Base-by-base conservation (phyloP, 2,329 filamentous ascomycete species). In the Esteya vermicola region DNA sequence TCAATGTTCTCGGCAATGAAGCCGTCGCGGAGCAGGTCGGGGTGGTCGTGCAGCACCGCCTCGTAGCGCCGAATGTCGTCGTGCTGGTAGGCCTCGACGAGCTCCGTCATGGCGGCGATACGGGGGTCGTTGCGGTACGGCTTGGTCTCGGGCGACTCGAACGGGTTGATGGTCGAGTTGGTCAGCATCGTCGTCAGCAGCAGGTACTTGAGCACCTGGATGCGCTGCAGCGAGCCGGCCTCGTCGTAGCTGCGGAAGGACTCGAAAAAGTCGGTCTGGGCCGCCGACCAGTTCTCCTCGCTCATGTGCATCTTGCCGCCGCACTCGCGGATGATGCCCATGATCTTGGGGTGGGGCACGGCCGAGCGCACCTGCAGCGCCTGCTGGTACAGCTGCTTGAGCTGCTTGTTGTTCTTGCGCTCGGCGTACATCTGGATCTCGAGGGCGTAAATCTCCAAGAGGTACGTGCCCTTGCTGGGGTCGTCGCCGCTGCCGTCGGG, bases 241-340 rank as follows among this genome's bases (percentile, higher is more conserved):
- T 98, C 91, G 57, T 98, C 91, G 63, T 96, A 98, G 64, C 95
- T 96, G 42, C 88, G 83, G 67, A 98, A 98, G 1, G 89, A 93
- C 59, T 98, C 91, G 59, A 95, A 95, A 61, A 98, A 98, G 64
- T 96, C 91, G 51, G 79, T 89, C 61, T 96, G 88, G 1, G 91
- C 91, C 54, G 88, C 85, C 57, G 91, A 85, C 91, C 91, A 98
- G 58, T 96, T 96, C 64, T 96, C 91, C 68, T 98, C 91, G 58
- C 84, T 91, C 91, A 98, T 96, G 65, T 96, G 88, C 91, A 98
- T 98, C 68, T 98, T 98, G 51, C 91, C 91, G 53, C 91, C 91
- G 57, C 91, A 98, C 64, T 98, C 91, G 40, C 89, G 81, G 55
- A 98, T 98, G 57, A 98, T 89, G 38, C 91, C 91, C 85, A 96